phyloP scores from a whole-genome alignment of 2,329 filamentous ascomycete genomes.

The Seiridium unicorne region DNA sequence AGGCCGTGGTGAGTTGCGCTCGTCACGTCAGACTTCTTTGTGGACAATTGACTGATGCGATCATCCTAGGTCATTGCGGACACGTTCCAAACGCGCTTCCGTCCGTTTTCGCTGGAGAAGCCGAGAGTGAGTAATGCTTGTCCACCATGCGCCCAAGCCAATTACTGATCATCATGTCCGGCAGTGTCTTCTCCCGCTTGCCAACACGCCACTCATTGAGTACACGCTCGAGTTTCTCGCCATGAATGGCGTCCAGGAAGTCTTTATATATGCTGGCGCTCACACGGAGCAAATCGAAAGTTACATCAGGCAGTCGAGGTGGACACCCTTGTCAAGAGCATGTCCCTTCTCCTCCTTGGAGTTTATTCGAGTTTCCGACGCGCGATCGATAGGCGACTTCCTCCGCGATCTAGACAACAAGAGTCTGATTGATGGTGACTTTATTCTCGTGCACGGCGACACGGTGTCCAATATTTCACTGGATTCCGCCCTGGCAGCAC shows the following conservation, averaged over 20 bases:
- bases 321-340: constrained; percentile 57
- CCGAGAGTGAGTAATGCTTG: constrained; percentile 67
- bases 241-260: constrained; percentile 90
- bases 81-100: constrained; percentile 90
- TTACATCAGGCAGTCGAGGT: constrained; percentile 77
- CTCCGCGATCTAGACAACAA: constrained; percentile 91
- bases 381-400: constrained; percentile 86
- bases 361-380: constrained; percentile 80
- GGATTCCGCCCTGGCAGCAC: constrained; percentile 73
- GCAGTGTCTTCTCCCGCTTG: constrained; percentile 88
- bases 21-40: not conserved
- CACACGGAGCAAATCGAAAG: constrained; percentile 84
- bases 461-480: constrained; percentile 86
- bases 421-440: constrained; percentile 83
- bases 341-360: constrained; percentile 76
- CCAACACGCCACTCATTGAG: constrained; percentile 92
- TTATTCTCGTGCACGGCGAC: constrained; percentile 89
- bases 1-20: constrained; percentile 31
- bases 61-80: constrained; percentile 75
- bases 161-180: not conserved
- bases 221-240: constrained; percentile 96
- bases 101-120: constrained; percentile 82
- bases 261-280: constrained; percentile 87
- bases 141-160: not conserved
- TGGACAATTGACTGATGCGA: not conserved